These are phyloP conservation scores for Fragilaria radians DNA, from an alignment of 108 stramenopile species.

Conservation along the genomic window DNA sequence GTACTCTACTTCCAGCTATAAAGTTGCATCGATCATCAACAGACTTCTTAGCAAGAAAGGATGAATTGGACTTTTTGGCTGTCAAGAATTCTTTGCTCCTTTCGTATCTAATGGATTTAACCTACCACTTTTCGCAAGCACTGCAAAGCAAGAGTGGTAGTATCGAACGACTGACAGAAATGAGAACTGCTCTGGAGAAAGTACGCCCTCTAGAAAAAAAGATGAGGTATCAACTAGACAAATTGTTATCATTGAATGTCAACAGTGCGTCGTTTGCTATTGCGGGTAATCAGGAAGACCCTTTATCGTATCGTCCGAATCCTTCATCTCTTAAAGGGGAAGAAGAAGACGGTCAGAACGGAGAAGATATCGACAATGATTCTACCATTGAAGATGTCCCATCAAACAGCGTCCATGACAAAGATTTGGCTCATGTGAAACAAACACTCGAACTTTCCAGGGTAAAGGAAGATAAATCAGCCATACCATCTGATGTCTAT, in stretches of 20 bases:
- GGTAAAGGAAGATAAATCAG: conserved; percentile 11
- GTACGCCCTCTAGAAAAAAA: conserved; percentile 77
- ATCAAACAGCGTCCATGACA: conserved; percentile 39
- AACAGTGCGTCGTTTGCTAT: conserved; percentile 30
- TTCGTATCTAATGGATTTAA: conserved; percentile 77
- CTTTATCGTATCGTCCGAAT: conserved; percentile 38
- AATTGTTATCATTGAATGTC: conserved; percentile 46
- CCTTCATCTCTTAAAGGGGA: conserved; percentile 20
- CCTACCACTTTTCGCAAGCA: conserved; percentile 12
- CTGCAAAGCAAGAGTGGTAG: conserved; percentile 1
- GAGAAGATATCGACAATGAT: conserved; percentile 9
- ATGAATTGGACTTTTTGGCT: conserved; percentile 65
- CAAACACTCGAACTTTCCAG: conserved; percentile 10
- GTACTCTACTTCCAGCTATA: conserved; percentile 34
- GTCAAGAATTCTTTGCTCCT: conserved; percentile 66
- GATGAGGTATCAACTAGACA: conserved; percentile 83
- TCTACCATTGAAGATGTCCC: conserved; percentile 18
- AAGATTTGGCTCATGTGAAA: conserved; percentile 34
- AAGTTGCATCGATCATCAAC: conserved; percentile 17
- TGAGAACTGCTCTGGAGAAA: conserved; percentile 76
- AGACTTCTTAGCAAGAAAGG: conserved; percentile 31
- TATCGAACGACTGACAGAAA: conserved; percentile 41
- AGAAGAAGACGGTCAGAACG: not conserved
- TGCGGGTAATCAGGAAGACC: conserved; percentile 30
- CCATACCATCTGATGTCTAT: conserved; percentile 33